Evolutionary conservation across 1,139 yeast genomes (phyloP).

Genomic region (Kodamaea anthophila): DNA sequence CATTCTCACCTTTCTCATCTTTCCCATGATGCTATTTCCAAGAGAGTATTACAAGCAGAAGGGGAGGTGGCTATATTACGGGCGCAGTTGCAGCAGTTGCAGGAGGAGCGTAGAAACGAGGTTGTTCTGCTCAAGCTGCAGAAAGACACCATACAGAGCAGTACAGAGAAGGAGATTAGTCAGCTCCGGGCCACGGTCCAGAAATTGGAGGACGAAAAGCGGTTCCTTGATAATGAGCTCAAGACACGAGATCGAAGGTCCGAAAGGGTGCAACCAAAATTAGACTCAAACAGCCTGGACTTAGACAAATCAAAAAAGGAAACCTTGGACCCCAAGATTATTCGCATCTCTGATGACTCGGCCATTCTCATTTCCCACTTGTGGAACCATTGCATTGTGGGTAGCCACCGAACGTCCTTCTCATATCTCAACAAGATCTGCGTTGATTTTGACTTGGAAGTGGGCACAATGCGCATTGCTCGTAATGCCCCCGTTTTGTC

Average conservation of each 20-base stretch:
- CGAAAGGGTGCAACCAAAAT: constrained; percentile 4
- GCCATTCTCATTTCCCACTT: constrained; percentile 30
- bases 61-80: constrained; percentile 78
- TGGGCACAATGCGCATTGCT: constrained; percentile 24
- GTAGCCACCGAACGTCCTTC: constrained; percentile 43
- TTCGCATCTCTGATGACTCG: constrained; percentile 30
- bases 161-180: constrained; percentile 36
- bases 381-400: constrained; percentile 41
- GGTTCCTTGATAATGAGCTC: constrained; percentile 48
- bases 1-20: too few species aligned
- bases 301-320: constrained; percentile 2
- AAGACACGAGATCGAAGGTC: too few species aligned
- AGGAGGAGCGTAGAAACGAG: constrained; percentile 39
- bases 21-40: too few species aligned
- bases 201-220: constrained; percentile 63
- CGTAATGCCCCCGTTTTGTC: constrained; percentile 28
- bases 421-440: constrained; percentile 44
- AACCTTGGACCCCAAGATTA: constrained; percentile 12
- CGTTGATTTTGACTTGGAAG: constrained; percentile 26
- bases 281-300: neutral
- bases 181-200: constrained; percentile 42
- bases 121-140: constrained; percentile 34
- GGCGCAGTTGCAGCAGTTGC: constrained; percentile 51
- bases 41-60: constrained; percentile 46
- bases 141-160: constrained; percentile 22